Conservation (phyloP, 345 rosid genomes). For the Bruguiera gymnorhiza region DNA sequence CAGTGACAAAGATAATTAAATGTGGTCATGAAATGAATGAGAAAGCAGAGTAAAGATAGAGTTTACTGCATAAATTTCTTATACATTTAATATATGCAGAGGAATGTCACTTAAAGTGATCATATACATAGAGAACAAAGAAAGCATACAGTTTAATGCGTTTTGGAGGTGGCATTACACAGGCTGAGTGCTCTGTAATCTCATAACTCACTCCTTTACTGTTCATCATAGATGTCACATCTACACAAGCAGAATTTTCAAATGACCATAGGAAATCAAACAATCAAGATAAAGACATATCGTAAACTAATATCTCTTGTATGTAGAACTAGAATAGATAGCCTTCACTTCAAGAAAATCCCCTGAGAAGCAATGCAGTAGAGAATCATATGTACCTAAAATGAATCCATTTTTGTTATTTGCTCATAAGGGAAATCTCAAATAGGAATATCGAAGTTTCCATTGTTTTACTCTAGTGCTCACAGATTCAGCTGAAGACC, state of each 20-base stretch:
- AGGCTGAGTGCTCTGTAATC: slow-evolving; percentile 27
- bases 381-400: not conserved
- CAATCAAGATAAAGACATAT: slow-evolving; percentile 3
- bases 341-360: too few species aligned
- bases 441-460: not conserved
- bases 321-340: not conserved
- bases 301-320: not conserved
- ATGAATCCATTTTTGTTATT: not conserved
- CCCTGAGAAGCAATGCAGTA: not conserved
- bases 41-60: not conserved
- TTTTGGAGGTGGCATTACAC: slow-evolving; percentile 43
- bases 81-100: not conserved
- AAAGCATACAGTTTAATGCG: slow-evolving; percentile 48
- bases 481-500: not conserved
- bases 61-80: not conserved
- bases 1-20: not conserved
- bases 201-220: slow-evolving; percentile 32
- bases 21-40: not conserved
- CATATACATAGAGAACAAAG: slow-evolving; percentile 17
- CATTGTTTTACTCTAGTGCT: not conserved
- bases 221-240: slow-evolving; percentile 23
- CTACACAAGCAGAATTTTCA: slow-evolving; percentile 33
- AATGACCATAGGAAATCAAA: slow-evolving; percentile 16
- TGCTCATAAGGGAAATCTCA: not conserved
- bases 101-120: slow-evolving; percentile 13